phyloP scores from a whole-genome alignment of 2,329 filamentous ascomycete species.

The Sclerotinia spermophila region DNA sequence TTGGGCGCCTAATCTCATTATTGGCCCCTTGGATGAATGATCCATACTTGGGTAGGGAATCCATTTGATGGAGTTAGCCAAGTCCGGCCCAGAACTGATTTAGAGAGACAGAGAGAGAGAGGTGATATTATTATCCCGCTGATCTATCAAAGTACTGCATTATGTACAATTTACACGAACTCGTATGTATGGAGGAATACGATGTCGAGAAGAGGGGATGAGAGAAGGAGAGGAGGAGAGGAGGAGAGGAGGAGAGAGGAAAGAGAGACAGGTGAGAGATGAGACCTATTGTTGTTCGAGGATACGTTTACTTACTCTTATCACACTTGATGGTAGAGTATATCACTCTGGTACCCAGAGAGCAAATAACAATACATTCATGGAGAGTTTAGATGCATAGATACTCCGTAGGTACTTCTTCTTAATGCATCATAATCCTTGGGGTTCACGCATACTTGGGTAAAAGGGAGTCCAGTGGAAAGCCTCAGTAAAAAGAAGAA shows the following conservation, averaged over 20 bases:
- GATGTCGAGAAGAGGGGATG: neutral
- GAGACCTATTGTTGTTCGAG: neutral
- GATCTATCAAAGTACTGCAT: too few species aligned
- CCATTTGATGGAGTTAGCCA: neutral
- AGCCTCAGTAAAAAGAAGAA: neutral
- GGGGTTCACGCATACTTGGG: neutral
- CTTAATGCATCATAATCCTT: neutral
- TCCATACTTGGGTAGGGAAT: neutral
- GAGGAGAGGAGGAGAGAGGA: neutral
- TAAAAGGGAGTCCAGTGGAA: neutral
- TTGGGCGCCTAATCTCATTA: slow-evolving; percentile 19
- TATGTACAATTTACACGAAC: too few species aligned
- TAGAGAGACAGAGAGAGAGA: neutral
- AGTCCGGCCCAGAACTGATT: neutral
- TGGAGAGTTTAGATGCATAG: neutral
- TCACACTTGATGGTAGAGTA: too few species aligned
- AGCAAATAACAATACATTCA: neutral
- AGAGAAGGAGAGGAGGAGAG: neutral
- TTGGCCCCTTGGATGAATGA: neutral
- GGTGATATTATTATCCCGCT: neutral
- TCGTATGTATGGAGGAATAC: neutral
- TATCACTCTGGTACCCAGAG: neutral
- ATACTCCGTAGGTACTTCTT: neutral
- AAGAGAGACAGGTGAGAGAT: neutral
- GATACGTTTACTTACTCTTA: neutral